Evolutionary conservation across 108 stramenopile genomes (phyloP).

Genomic region (Discostella stelligeroides): DNA sequence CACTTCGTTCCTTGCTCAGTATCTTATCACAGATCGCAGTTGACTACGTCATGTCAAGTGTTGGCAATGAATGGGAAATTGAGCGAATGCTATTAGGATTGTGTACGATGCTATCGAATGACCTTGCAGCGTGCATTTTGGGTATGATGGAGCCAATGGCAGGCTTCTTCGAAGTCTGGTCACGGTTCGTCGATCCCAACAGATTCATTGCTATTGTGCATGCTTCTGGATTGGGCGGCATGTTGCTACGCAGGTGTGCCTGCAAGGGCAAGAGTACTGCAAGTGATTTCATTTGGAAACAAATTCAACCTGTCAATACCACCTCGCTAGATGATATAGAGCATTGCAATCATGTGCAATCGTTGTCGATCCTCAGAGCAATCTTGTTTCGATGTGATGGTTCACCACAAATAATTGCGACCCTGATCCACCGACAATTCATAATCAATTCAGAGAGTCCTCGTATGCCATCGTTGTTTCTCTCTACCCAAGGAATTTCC

Average conservation of each 20-base stretch:
- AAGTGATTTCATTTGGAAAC: not conserved
- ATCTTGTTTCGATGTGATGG: constrained; percentile 28
- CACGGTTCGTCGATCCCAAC: constrained; percentile 32
- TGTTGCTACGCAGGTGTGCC: constrained; percentile 22
- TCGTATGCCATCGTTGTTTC: not conserved
- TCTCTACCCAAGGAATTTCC: not conserved
- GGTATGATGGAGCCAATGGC: constrained; percentile 39
- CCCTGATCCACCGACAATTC: constrained; percentile 9
- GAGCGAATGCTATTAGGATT: constrained; percentile 44
- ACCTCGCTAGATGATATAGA: constrained; percentile 20
- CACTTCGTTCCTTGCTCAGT: constrained; percentile 4
- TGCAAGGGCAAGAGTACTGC: constrained; percentile 11
- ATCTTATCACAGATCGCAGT: constrained; percentile 23
- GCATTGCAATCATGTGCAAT: constrained; percentile 34
- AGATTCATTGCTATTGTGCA: constrained; percentile 24
- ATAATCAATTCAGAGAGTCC: not conserved
- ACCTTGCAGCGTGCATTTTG: constrained; percentile 15
- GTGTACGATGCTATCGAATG: constrained; percentile 15
- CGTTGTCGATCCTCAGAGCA: constrained; percentile 40
- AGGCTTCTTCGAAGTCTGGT: constrained; percentile 46
- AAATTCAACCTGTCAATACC: not conserved
- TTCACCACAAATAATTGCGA: constrained; percentile 6
- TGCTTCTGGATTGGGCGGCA: constrained; percentile 35
- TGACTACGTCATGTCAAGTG: constrained; percentile 31
- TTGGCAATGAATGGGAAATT: constrained; percentile 40